phyloP scores from a whole-genome alignment of 345 rosid genomes.

The Psidium friedrichsthalianum region DNA sequence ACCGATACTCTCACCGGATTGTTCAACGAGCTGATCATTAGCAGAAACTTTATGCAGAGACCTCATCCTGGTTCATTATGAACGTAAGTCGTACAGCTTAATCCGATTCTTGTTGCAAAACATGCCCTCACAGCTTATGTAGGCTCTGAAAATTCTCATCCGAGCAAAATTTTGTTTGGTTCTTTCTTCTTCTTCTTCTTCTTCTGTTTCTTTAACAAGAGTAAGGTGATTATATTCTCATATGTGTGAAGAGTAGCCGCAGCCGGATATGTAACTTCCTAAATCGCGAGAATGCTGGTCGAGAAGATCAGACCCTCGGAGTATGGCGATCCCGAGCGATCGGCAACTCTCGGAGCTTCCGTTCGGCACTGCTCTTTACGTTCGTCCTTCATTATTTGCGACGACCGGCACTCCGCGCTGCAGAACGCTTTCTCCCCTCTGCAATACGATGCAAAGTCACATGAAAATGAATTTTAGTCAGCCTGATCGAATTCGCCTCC shows the following conservation, averaged over 20 bases:
- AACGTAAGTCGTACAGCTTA: not conserved
- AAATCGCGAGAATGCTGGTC: constrained; percentile 65
- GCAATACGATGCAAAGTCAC: not conserved
- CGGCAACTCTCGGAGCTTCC: constrained; percentile 20
- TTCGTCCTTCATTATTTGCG: constrained; percentile 55
- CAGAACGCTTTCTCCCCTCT: constrained; percentile 90
- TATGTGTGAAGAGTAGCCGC: not conserved
- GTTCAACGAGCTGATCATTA: not conserved
- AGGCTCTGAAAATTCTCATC: not conserved
- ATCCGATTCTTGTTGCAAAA: not conserved
- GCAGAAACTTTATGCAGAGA: not conserved
- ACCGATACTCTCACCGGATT: not conserved
- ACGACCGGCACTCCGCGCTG: constrained; percentile 69
- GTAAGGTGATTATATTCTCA: not conserved
- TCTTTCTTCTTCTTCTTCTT: not conserved
- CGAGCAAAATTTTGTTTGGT: not conserved
- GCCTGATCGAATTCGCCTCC: not conserved
- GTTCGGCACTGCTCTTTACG: constrained; percentile 48
- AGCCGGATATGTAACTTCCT: not conserved
- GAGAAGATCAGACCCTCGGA: constrained; percentile 48
- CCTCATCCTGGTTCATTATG: not conserved
- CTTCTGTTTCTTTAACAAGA: not conserved
- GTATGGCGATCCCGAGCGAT: constrained; percentile 31
- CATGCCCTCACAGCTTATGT: not conserved
- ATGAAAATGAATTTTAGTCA: not conserved